Conservation (phyloP, 1,284 basidiomycete genomes). For the Phylloporus gajari region DNA sequence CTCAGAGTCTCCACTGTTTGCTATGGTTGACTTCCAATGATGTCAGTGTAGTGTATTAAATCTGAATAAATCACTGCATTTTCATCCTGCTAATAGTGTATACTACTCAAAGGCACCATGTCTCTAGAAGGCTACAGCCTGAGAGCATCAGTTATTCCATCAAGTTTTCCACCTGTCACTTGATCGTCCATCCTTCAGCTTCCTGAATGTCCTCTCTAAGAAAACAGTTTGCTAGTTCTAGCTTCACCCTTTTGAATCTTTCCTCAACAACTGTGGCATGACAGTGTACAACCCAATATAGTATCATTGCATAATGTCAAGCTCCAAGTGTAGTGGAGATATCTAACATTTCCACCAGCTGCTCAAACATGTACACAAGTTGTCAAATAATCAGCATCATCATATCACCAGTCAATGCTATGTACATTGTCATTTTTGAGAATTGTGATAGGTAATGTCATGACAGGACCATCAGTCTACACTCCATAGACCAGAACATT, state of each 20-base stretch:
- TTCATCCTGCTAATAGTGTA: no score
- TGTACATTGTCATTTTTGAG: slow-evolving; percentile 18
- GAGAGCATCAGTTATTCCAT: neutral
- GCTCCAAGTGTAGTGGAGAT: slow-evolving; percentile 13
- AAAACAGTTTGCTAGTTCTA: neutral
- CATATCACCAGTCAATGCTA: neutral
- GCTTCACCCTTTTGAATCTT: slow-evolving; percentile 13
- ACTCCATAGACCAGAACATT: slow-evolving; percentile 17
- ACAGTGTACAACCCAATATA: slow-evolving; percentile 17
- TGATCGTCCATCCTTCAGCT: slow-evolving; percentile 6
- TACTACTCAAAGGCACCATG: no score
- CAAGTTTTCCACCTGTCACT: slow-evolving; percentile 10
- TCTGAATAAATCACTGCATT: no score
- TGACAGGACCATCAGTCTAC: slow-evolving; percentile 16
- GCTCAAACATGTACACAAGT: slow-evolving; percentile 21
- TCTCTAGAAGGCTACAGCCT: no score
- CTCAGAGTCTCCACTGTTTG: no score
- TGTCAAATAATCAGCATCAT: neutral
- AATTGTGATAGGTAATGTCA: slow-evolving; percentile 13
- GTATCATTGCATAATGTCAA: slow-evolving; percentile 23
- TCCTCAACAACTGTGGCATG: slow-evolving; percentile 9
- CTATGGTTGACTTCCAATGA: no score
- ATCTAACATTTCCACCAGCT: slow-evolving; percentile 15
- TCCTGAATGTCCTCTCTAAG: neutral
- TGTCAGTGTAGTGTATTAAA: no score